phyloP scores from a whole-genome alignment of 192 early-diverging fungal genomes.

The Coemansia sp. region DNA sequence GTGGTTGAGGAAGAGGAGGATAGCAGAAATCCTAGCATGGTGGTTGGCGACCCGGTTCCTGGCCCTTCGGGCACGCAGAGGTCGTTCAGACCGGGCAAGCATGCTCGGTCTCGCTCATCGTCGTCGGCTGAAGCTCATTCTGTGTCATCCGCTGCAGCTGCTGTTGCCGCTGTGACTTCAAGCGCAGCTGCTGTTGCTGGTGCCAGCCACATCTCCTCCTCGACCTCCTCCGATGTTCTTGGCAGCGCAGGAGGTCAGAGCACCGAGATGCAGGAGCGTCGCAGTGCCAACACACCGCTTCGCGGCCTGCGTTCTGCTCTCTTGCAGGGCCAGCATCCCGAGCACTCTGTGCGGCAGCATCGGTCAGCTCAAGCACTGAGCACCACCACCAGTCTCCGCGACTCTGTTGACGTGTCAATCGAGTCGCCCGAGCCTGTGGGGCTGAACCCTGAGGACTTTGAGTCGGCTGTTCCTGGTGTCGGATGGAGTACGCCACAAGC shows the following conservation, averaged over 20 bases:
- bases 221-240: not conserved
- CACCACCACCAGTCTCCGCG: slow-evolving; percentile 2
- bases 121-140: not conserved
- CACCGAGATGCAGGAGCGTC: slow-evolving; percentile 25
- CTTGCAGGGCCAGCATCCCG: slow-evolving; percentile 5
- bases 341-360: slow-evolving; percentile 2
- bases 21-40: slow-evolving; percentile 30
- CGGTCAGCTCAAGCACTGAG: not conserved
- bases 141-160: not conserved
- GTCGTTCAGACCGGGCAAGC: not conserved
- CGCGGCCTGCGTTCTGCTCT: slow-evolving; percentile 23
- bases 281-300: not conserved
- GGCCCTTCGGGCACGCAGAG: not conserved
- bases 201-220: slow-evolving; percentile 5
- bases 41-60: slow-evolving; percentile 14
- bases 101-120: not conserved
- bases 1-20: slow-evolving; percentile 47
- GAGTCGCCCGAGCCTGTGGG: slow-evolving; percentile 7
- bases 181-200: not conserved
- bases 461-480: slow-evolving; percentile 2
- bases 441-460: slow-evolving; percentile 14
- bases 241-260: not conserved
- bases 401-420: not conserved
- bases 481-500: slow-evolving; percentile 8
- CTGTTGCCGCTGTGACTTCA: not conserved